A percentile compares a stretch with the other conserved stretches of the same genome.
Conservation (phyloP, 2,329 filamentous ascomycete genomes). For the Trichophyton verrucosum region DNA sequence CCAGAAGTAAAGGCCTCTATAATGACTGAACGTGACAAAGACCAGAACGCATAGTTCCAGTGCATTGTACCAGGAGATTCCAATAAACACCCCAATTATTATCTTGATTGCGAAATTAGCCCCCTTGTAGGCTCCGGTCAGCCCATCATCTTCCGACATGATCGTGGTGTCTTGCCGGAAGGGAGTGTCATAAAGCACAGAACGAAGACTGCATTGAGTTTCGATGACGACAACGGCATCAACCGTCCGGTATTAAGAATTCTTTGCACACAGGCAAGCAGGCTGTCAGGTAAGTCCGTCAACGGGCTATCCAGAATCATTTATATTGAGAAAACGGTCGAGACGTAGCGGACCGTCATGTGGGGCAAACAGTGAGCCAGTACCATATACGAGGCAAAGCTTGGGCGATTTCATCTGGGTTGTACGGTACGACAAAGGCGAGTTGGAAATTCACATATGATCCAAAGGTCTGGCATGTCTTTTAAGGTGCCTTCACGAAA, state of each 20-base stretch:
- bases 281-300: neutral
- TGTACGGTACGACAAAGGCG: neutral
- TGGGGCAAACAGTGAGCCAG: neutral
- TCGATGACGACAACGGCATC: neutral
- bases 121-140: conserved; percentile 27
- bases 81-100: conserved; percentile 36
- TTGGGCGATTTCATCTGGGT: neutral
- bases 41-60: conserved; percentile 38
- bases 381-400: neutral
- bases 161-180: neutral
- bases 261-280: neutral
- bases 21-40: conserved; percentile 37
- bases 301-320: neutral
- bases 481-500: neutral
- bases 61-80: conserved; percentile 40
- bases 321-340: neutral
- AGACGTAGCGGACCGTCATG: neutral
- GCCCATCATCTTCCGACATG: conserved; percentile 23
- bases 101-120: conserved; percentile 28
- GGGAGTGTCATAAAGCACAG: neutral
- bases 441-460: neutral
- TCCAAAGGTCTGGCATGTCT: neutral
- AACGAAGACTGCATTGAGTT: neutral
- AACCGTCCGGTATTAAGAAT: neutral
- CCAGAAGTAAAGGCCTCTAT: conserved; percentile 40